phyloP scores from a whole-genome alignment of 192 early-diverging fungal species.

The Backusella tuberculispora region DNA sequence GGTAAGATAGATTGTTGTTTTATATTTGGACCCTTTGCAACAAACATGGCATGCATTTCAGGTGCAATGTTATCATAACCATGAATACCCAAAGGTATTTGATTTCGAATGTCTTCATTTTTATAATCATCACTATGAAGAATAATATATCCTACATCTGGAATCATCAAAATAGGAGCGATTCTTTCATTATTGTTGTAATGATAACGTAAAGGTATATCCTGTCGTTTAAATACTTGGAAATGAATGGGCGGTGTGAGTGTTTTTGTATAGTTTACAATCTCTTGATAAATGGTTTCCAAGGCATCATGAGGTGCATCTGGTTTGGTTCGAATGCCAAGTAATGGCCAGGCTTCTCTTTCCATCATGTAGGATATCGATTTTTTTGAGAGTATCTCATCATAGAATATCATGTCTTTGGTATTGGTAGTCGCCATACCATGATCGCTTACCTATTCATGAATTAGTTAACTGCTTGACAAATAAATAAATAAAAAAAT shows the following conservation, averaged over 20 bases:
- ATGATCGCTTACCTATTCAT: slow-evolving; percentile 78
- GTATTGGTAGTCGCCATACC: slow-evolving; percentile 73
- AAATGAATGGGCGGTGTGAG: slow-evolving; percentile 38
- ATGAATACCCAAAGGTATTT: slow-evolving; percentile 65
- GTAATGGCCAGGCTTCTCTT: slow-evolving; percentile 66
- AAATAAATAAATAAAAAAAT: slow-evolving; percentile 28
- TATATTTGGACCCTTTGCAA: slow-evolving; percentile 70
- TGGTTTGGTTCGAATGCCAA: slow-evolving; percentile 61
- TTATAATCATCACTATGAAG: slow-evolving; percentile 35
- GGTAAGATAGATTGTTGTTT: slow-evolving; percentile 30
- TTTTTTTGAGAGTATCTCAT: slow-evolving; percentile 52
- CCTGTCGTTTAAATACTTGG: slow-evolving; percentile 68
- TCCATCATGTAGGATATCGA: slow-evolving; percentile 47
- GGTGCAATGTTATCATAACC: slow-evolving; percentile 79
- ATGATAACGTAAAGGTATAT: slow-evolving; percentile 77
- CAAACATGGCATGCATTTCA: slow-evolving; percentile 86
- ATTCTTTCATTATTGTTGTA: slow-evolving; percentile 69
- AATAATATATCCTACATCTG: slow-evolving; percentile 68
- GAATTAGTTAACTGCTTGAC: neutral
- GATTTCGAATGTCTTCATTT: slow-evolving; percentile 16
- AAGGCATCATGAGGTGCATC: slow-evolving; percentile 41
- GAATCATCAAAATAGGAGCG: slow-evolving; percentile 72
- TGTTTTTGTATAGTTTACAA: slow-evolving; percentile 46
- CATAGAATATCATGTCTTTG: slow-evolving; percentile 69
- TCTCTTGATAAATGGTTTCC: slow-evolving; percentile 51